Base-by-base conservation (phyloP, 768 basidiomycete genomes). In the Lanmaoa rubissima region DNA sequence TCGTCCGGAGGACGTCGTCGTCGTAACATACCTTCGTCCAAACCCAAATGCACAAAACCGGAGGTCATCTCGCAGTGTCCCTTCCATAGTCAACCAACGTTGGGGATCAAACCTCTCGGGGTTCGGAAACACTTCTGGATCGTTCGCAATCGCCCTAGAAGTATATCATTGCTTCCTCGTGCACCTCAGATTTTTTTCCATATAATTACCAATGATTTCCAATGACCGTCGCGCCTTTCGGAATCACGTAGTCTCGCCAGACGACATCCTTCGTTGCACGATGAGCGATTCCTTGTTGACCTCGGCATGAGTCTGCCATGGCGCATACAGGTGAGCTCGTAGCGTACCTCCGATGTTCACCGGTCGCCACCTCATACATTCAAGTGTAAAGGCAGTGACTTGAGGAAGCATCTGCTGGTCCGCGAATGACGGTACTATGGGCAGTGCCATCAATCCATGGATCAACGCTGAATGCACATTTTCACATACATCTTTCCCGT, bases 1-100 rank as follows among this genome's bases (percentile, higher is more conserved):
- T 4, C 1, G 12, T 35, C 28, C 6, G 21, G 19, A n/a, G 19
- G 5, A 19, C 5, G 16, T 3, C 12, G 16, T 21, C 31, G 12
- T 17, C 17, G 10, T 19, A 28, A 31, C 48, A 7, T n/a, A 59
- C 58, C 58, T 50, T 34, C 49, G 39, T 14, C 56, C 49, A 17
- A 58, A 58, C 4, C 58, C 58, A 38, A 51, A 59, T 17, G 32
- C 34, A 46, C 34, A 46, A 34, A 59, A 59, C 28, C 49, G 58
- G 34, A 51, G 24, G 26, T 51, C 58, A 1, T 58, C 35, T 24
- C 56, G 55, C 9, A 42, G 34, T 6, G 49, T 41, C 3, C 56
- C 48, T 13, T 51, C 34, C 0, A 11, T 26, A 1, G 55, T 58
- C 34, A 51, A 42, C 55, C 58, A 58, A 10, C 57, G 44, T 31